Percentiles rank a stretch among this genome's conserved stretches.
Conservation (phyloP, 257 asterid species). For the Solanum ahanhuiri region DNA sequence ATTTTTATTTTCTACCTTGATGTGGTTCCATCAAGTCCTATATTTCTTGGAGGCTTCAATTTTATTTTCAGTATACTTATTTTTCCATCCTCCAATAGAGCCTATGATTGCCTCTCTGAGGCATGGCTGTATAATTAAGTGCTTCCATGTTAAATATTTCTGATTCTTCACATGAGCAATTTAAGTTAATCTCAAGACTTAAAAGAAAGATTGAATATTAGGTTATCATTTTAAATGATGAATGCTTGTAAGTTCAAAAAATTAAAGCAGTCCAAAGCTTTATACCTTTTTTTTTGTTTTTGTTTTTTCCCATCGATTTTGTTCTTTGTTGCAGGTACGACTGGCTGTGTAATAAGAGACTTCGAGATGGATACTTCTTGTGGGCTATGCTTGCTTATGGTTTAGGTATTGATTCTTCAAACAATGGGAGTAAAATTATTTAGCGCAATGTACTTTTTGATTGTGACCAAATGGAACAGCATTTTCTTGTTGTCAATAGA, state of each 20-base stretch:
- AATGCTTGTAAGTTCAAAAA: neutral
- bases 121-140: neutral
- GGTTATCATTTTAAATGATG: neutral
- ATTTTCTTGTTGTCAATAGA: neutral
- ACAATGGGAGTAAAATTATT: neutral
- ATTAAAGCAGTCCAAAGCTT: neutral
- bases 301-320: neutral
- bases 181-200: neutral
- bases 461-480: neutral
- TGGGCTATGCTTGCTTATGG: constrained; percentile 95
- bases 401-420: neutral
- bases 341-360: constrained; percentile 76
- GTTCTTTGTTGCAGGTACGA: constrained; percentile 53
- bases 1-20: neutral
- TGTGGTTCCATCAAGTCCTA: neutral
- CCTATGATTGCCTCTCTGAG: neutral
- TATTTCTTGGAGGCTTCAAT: neutral
- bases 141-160: neutral
- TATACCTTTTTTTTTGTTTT: neutral
- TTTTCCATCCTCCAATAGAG: neutral
- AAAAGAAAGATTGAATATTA: neutral
- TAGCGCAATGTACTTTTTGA: neutral
- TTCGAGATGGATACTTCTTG: constrained; percentile 69
- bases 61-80: neutral
- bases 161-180: neutral